These are phyloP conservation scores for Bromus sterilis DNA, from an alignment of 176 grass and related monocot species.

Conservation along the genomic window DNA sequence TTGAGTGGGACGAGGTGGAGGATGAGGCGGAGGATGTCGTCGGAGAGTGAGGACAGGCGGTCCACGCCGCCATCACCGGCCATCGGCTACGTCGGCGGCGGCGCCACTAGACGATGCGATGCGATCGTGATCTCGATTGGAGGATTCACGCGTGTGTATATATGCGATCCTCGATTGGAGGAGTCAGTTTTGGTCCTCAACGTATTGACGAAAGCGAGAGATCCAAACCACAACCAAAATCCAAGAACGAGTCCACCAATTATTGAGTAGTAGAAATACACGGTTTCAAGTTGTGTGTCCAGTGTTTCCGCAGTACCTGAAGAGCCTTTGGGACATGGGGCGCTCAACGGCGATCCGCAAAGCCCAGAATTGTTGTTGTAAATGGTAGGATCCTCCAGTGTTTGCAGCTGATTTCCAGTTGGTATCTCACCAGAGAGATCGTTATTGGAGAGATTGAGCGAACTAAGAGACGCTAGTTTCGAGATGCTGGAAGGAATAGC, in stretches of 20 bases:
- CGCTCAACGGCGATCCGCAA: slow-evolving; percentile 9
- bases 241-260: slow-evolving; percentile 10
- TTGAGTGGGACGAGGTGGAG: background rate
- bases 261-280: background rate
- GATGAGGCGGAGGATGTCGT: background rate
- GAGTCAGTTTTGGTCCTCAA: background rate
- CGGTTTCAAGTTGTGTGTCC: background rate
- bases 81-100: background rate
- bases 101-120: background rate
- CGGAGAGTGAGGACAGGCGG: background rate
- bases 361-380: slow-evolving; percentile 23
- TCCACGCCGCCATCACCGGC: background rate
- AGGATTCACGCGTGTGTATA: no score
- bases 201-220: background rate
- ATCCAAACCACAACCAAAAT: slow-evolving; percentile 15
- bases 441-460: slow-evolving; percentile 15
- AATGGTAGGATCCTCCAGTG: slow-evolving; percentile 18
- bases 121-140: no score
- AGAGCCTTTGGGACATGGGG: background rate
- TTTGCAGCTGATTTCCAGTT: slow-evolving; percentile 31
- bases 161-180: no score
- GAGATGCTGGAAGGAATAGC: slow-evolving; percentile 14
- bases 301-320: background rate
- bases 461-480: background rate
- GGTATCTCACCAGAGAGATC: slow-evolving; percentile 24